Base-by-base conservation (phyloP, 2,329 filamentous ascomycete genomes). In the Sporothrix sp. region DNA sequence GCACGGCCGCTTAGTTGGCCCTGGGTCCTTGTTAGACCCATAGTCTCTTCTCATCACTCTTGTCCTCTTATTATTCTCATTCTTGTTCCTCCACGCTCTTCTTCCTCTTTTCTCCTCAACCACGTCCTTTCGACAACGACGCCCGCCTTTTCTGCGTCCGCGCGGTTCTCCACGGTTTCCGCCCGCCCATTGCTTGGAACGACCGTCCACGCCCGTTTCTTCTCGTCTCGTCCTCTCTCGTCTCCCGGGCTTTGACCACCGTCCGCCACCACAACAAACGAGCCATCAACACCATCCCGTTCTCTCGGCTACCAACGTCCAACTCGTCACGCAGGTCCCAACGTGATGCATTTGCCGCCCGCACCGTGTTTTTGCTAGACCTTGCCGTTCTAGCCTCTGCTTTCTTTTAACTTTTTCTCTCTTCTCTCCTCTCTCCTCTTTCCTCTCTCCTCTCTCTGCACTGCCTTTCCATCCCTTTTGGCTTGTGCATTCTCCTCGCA, bases 341-440 rank as follows among this genome's bases (percentile, higher is more conserved):
- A 13, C 45, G 45, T 48, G 45, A 48, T 48, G 45, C 45, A 48
- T 48, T 48, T 48, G 11, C 35, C 35, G 25, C 35, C 23, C 9
- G 28, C 23, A 16, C 27, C 35, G 35, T 28, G 23, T 35, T 48
- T 48, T 30, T 37, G 33, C 35, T 48, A 48, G 45, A 32, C 30
- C 5, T 23, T 25, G n/a, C n/a, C n/a, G n/a, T n/a, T n/a, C n/a
- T n/a, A n/a, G n/a, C n/a, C n/a, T n/a, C n/a, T 28, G 20, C 14
- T 16, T 27, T 35, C 20, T 33, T 35, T 7, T 39, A 28, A n/a
- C n/a, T n/a, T n/a, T 50, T 23, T 45, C 30, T 21, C 32, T 23
- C n/a, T 39, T 47, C 18, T 33, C 25, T 6, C 28, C 28, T 33
- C 37, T 11, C 27, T 35, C 28, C 44, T 40, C 39, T 48, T 30